Percentiles rank a stretch among this genome's conserved stretches.
phyloP scores from a whole-genome alignment of 2,329 filamentous ascomycete species.

The Didymella segeticola region DNA sequence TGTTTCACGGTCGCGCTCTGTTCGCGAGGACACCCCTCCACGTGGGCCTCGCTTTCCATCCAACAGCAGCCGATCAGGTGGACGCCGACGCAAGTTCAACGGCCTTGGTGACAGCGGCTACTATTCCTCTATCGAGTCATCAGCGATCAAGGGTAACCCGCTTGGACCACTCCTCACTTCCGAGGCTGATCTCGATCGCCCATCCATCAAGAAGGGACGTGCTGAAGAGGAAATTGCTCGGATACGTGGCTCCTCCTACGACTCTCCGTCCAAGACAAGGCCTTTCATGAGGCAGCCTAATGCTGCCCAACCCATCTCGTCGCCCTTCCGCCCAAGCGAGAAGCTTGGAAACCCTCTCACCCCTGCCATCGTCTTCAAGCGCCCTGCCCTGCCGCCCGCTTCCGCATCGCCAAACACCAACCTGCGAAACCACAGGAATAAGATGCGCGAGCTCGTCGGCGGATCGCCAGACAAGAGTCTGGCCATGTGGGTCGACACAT shows the following conservation, averaged over 20 bases:
- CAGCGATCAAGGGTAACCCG: slow-evolving; percentile 75
- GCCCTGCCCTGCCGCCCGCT: slow-evolving; percentile 67
- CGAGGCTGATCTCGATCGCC: slow-evolving; percentile 75
- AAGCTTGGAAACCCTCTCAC: slow-evolving; percentile 71
- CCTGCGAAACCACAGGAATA: slow-evolving; percentile 83
- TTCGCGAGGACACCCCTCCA: slow-evolving; percentile 76
- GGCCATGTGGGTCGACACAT: slow-evolving; percentile 61
- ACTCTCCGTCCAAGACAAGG: slow-evolving; percentile 80
- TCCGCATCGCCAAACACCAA: slow-evolving; percentile 95
- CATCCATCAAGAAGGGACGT: slow-evolving; percentile 82
- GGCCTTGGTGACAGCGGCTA: slow-evolving; percentile 95
- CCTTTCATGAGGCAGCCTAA: slow-evolving; percentile 59
- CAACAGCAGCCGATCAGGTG: slow-evolving; percentile 71
- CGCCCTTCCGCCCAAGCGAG: slow-evolving; percentile 48
- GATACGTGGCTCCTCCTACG: slow-evolving; percentile 88
- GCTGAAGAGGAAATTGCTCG: slow-evolving; percentile 96
- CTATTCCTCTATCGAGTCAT: slow-evolving; percentile 94
- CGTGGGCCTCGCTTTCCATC: slow-evolving; percentile 66
- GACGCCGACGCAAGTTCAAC: slow-evolving; percentile 77
- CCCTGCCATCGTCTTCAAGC: slow-evolving; percentile 81
- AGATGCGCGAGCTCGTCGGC: slow-evolving; percentile 75
- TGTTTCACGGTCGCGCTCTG: slow-evolving; percentile 63
- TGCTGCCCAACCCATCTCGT: slow-evolving; percentile 47
- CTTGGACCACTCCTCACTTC: slow-evolving; percentile 72
- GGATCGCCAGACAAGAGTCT: slow-evolving; percentile 73